Evolutionary conservation across 192 early-diverging fungal species (phyloP).

Genomic region (Fimicolochytrium jonesii): DNA sequence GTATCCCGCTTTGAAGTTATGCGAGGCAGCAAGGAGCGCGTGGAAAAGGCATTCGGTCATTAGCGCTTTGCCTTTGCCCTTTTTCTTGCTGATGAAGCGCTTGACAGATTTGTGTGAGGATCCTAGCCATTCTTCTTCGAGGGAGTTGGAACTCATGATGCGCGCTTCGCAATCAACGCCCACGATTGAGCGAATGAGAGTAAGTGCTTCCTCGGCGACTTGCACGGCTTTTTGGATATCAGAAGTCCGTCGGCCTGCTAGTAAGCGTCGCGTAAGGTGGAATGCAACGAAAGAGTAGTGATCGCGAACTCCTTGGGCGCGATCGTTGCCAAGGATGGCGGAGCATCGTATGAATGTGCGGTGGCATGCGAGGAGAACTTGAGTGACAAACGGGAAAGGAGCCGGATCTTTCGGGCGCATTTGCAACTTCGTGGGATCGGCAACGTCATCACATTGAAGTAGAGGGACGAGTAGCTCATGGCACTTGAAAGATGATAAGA

Average conservation of each 20-base stretch:
- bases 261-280: constrained; percentile 20
- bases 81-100: constrained; percentile 8
- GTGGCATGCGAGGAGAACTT: constrained; percentile 18
- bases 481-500: constrained; percentile 22
- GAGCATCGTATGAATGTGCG: constrained; percentile 11
- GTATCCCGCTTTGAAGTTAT: constrained; percentile 16
- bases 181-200: constrained; percentile 17
- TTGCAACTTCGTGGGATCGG: constrained; percentile 4
- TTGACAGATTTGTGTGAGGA: constrained; percentile 5
- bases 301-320: constrained; percentile 11
- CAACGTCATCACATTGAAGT: constrained; percentile 4
- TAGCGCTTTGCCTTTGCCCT: neutral
- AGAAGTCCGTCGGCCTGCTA: neutral
- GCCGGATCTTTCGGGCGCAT: neutral
- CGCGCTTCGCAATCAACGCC: constrained; percentile 18
- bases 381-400: constrained; percentile 14
- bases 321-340: constrained; percentile 23
- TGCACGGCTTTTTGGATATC: constrained; percentile 4
- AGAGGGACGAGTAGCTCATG: constrained; percentile 7
- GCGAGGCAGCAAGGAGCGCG: constrained; percentile 16
- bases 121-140: constrained; percentile 40
- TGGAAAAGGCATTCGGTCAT: constrained; percentile 31
- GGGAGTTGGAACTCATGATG: constrained; percentile 35
- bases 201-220: constrained; percentile 27
- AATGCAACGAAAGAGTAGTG: constrained; percentile 29